These are phyloP conservation scores for Polygonum aviculare DNA, from an alignment of 148 eudicot species.

Conservation along the genomic window DNA sequence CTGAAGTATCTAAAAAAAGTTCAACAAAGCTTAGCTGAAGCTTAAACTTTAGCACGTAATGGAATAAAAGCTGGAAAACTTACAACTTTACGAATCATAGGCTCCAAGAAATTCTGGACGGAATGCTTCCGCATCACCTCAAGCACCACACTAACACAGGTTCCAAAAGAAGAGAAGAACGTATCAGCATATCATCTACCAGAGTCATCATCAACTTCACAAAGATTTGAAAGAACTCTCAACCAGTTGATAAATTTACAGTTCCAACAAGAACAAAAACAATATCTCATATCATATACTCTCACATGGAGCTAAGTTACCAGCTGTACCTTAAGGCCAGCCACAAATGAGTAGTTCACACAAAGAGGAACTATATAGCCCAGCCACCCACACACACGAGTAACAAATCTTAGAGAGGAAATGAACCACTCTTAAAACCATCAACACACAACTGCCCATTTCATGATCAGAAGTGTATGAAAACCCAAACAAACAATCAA, in stretches of 20 bases:
- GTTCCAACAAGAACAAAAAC: background rate
- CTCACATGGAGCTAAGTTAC: background rate
- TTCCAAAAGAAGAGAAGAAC: conserved; percentile 2
- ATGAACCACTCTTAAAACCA: background rate
- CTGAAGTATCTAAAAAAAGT: background rate
- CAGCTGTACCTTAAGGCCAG: background rate
- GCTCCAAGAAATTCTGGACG: conserved; percentile 42
- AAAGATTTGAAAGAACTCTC: conserved; percentile 3
- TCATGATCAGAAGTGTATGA: background rate
- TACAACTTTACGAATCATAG: conserved; percentile 58
- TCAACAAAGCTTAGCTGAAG: background rate
- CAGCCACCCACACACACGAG: background rate
- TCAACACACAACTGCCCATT: background rate
- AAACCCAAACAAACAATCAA: conserved; percentile 12
- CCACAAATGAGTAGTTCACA: background rate
- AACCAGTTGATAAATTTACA: background rate
- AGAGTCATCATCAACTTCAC: background rate
- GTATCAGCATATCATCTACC: background rate
- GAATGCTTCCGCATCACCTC: conserved; percentile 45
- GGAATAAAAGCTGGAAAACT: conserved; percentile 18
- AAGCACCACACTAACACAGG: conserved; percentile 37
- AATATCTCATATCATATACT: too few species aligned
- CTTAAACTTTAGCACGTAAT: background rate
- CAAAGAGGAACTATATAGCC: background rate
- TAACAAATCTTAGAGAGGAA: background rate